A percentile compares a stretch with the other conserved stretches of the same genome.
phyloP scores from a whole-genome alignment of 176 grass and related monocot species.

The Aegilops umbellulata region DNA sequence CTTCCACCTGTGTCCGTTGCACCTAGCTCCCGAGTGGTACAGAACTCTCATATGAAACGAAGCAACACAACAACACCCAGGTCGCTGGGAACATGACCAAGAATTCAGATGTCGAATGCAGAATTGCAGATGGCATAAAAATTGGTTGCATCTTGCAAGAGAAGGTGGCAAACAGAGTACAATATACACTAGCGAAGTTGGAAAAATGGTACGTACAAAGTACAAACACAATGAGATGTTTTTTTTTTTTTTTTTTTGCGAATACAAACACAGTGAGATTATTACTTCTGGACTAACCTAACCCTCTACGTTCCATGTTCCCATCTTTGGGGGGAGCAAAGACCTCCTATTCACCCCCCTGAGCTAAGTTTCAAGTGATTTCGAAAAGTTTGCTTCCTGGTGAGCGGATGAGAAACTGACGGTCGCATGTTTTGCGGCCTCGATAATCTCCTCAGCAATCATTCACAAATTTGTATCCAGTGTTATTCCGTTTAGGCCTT shows the following conservation, averaged over 20 bases:
- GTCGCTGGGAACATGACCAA: background rate
- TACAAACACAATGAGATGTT: background rate
- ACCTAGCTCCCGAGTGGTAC: too few species aligned
- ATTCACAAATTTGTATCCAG: background rate
- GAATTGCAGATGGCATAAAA: background rate
- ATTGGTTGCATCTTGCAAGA: background rate
- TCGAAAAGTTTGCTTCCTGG: background rate
- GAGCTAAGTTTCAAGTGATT: background rate
- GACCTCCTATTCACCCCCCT: background rate
- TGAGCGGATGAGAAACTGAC: background rate
- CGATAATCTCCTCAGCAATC: background rate
- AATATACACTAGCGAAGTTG: background rate
- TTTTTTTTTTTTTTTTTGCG: too few species aligned
- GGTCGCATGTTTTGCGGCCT: background rate
- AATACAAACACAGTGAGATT: background rate
- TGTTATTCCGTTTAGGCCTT: constrained; percentile 30
- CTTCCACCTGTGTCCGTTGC: background rate
- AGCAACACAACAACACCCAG: background rate
- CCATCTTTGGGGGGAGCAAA: background rate
- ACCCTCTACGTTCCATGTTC: background rate
- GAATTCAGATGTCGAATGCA: background rate
- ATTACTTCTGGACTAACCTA: constrained; percentile 20
- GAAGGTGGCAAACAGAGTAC: background rate
- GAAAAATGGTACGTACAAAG: background rate
- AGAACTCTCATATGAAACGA: background rate